Evolutionary conservation across 163 green algal species (phyloP), one percentile per base, ranked within the genome.

Genomic region (Volvox carteri): DNA sequence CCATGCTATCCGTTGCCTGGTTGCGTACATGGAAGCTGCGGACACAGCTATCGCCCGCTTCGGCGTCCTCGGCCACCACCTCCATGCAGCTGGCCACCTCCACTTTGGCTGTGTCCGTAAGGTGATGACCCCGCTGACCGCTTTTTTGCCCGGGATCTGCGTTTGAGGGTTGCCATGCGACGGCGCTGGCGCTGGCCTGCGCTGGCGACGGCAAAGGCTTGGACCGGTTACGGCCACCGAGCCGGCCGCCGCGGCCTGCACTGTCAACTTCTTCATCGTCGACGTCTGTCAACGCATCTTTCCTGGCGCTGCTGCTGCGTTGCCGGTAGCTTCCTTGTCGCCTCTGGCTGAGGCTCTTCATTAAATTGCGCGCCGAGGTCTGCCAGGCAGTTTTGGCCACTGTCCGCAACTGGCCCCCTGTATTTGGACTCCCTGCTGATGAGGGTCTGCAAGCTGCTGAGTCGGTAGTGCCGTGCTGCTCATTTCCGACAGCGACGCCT

Each of bases 321-420:
- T 33, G 12, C 0, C 33, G 75, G 50, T 84, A 70, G 48, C 75
- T 84, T 12, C 68, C 75, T 33, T 84, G 75, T 33, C 75, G 75
- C 33, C 48, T 84, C 25, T 48, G 46, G 75, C 75, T 84, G 30
- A 84, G 46, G 75, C 75, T 84, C 48, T 48, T 84, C 21, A 37
- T 46, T 11, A 84, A 52, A 52, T 37, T 84, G 2, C 75, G 75
- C 11, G 78, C 78, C 11, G 78, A 86, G 2, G 78, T 75, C 56
- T 86, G 78, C 78, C 78, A 86, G 11, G 78, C 78, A 3, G 78
- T 86, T 41, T 86, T 86, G 33, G 78, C 78, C 16, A 56, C 78
- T 41, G 78, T 11, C 0, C 56, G 39, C 23, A 86, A 67, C 11
- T 86, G 78, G 1, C 54, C 74, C 41, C 78, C 78, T 16, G 78